These are phyloP conservation scores for Pseudogymnoascus sp. DNA, from an alignment of 2,329 filamentous ascomycete species.

Conservation along the genomic window DNA sequence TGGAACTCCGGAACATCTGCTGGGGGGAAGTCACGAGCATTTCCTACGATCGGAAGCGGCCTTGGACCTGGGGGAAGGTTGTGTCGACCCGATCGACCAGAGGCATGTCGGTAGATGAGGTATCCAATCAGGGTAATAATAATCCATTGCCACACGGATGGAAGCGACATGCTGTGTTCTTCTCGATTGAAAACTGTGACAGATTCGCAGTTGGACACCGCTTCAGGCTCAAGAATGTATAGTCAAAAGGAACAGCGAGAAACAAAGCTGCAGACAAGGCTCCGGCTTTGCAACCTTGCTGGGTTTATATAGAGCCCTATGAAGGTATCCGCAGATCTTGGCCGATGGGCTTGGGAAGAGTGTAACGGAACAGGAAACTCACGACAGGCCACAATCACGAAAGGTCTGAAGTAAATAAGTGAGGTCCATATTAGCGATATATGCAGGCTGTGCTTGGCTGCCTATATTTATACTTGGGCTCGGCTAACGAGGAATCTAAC, in stretches of 20 bases:
- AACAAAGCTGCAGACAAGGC: background rate
- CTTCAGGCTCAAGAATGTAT: background rate
- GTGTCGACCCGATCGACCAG: background rate
- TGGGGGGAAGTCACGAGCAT: constrained; percentile 43
- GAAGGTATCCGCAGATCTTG: background rate
- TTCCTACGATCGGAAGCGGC: constrained; percentile 43
- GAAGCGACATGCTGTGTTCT: background rate
- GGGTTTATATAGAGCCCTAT: background rate
- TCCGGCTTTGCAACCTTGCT: background rate
- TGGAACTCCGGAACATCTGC: constrained; percentile 34
- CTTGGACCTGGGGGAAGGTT: constrained; percentile 45
- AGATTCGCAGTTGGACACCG: background rate
- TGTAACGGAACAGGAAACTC: background rate
- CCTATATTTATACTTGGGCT: background rate
- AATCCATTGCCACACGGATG: background rate
- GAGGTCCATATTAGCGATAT: background rate
- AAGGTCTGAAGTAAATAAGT: background rate
- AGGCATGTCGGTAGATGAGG: background rate
- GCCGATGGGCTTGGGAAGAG: background rate
- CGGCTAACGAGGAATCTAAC: background rate
- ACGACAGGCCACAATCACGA: background rate
- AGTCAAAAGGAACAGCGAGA: background rate
- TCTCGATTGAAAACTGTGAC: background rate
- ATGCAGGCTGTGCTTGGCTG: background rate
- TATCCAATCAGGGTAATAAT: background rate